phyloP scores from a whole-genome alignment of 495 filamentous ascomycete genomes.

The Penicillium arizonense region DNA sequence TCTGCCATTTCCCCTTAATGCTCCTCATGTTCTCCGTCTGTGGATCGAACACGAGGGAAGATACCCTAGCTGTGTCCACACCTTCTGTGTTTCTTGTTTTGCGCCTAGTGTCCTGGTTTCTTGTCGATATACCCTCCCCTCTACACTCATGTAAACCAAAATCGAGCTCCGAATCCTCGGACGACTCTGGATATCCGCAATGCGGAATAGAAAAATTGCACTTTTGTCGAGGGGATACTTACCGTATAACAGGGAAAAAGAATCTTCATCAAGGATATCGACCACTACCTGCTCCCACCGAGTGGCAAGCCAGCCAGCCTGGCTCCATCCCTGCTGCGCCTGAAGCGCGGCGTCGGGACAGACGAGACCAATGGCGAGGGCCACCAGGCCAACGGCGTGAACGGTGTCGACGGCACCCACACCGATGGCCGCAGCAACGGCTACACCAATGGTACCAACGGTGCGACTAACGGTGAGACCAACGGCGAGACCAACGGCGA shows the following conservation, averaged over 20 bases:
- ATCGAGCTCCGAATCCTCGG: neutral
- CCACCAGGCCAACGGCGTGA: constrained; percentile 21
- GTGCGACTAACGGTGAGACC: constrained; percentile 16
- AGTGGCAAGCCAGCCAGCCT: constrained; percentile 61
- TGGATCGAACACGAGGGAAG: constrained; percentile 9
- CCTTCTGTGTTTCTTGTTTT: neutral
- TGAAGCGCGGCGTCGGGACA: constrained; percentile 63
- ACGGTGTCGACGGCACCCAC: constrained; percentile 24
- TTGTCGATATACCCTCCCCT: neutral
- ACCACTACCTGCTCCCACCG: constrained; percentile 83
- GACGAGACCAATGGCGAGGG: constrained; percentile 23
- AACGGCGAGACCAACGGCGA: no score
- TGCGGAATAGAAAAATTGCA: neutral
- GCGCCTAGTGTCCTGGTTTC: neutral
- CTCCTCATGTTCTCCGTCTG: constrained; percentile 5
- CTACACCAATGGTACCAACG: constrained; percentile 15
- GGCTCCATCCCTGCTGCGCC: constrained; percentile 67
- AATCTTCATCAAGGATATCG: constrained; percentile 97
- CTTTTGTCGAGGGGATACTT: constrained; percentile 29
- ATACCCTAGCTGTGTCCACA: neutral
- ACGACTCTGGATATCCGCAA: neutral
- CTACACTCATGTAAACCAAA: neutral
- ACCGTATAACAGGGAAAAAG: constrained; percentile 60
- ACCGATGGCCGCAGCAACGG: constrained; percentile 28
- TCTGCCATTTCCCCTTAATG: constrained; percentile 1